Evolutionary conservation across 148 eudicot genomes (phyloP), one percentile per base, ranked within the genome.

Genomic region (Cornus suecica): DNA sequence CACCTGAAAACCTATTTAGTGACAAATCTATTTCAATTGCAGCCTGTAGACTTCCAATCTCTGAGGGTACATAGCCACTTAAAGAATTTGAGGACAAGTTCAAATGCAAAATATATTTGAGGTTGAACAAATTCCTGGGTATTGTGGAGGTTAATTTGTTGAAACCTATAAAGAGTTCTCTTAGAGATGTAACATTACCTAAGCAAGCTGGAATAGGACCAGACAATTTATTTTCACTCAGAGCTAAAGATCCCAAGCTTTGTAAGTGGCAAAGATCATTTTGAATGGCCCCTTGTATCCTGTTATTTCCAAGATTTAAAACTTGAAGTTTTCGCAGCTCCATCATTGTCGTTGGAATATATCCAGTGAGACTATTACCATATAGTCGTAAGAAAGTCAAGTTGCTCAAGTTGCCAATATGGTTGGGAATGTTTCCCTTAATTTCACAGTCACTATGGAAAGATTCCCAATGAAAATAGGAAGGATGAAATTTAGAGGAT

Each of bases 281-380:
- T 16, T 78, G 79, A 26, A 80, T 56, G 20, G 20, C 10, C 8
- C 83, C 83, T 23, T 0, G 2, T 1, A 80, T 23, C 22, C 54
- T 64, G 72, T 80, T 80, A 4, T 54, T 30, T 1, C 9, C 0
- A 0, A 80, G 16, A 10, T 18, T 0, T 1, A 80, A 18, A 1
- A 0, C 27, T 30, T 80, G 75, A 65, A 80, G 75, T 2, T 70
- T 70, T 8, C 1, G 1, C 23, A 80, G 22, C 10, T 30, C 31
- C 25, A 6, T 23, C 8, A 80, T 10, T 3, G 78, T 51, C 10
- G 20, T 25, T 11, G 83, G 83, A 24, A 80, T 80, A 4, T 14
- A 4, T 26, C 83, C 83, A 24, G 30, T 74, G 28, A 82, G 68
- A 18, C 74, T 45, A 28, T 81, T 81, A 22, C 77, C n/a, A n/a